Evolutionary conservation across 2,329 filamentous ascomycete species (phyloP), one percentile per base, ranked within the genome.

Genomic region (Aspergillus cejpii): DNA sequence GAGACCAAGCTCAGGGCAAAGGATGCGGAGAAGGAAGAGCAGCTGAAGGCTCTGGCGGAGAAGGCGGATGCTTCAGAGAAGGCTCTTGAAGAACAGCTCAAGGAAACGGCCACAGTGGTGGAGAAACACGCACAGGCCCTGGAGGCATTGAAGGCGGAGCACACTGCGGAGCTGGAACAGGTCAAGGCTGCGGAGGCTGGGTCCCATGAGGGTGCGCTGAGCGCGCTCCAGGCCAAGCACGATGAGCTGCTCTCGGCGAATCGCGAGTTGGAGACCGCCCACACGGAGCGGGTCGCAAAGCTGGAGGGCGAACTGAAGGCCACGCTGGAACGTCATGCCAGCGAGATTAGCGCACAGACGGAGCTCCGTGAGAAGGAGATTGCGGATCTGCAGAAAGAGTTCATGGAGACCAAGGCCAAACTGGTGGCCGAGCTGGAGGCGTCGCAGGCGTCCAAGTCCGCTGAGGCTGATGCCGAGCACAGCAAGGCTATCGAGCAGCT

Each of bases 401-500:
- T 66, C 31, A 63, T 66, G 33, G 56, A 64, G 23, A 58, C 57
- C 14, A 59, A 62, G 39, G 44, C 51, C 20, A 60, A 64, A 40
- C 44, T 69, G 51, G 57, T 64, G 47, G 55, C 62, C 48, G 67
- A 73, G 38, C 52, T 69, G 50, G 63, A 72, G 47, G 48, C 58
- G 27, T 47, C 61, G 27, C 53, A 66, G 43, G 40, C 54, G 39
- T 61, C 66, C 27, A 67, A 64, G 51, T 43, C 62, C 24, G 55
- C 61, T 1, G 60, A 69, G 26, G 49, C 62, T 6, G 66, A 70
- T 47, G 60, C 61, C 3, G 62, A 66, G 37, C 68, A 71, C 43
- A 60, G 56, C 40, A 63, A 63, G 44, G 65, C 62, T 5, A 67
- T 71, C 34, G 66, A 70, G 47, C 62, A 68, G 39, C 59, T 71